Evolutionary conservation across 2,329 filamentous ascomycete genomes (phyloP).

Genomic region (Xylaria sp.): DNA sequence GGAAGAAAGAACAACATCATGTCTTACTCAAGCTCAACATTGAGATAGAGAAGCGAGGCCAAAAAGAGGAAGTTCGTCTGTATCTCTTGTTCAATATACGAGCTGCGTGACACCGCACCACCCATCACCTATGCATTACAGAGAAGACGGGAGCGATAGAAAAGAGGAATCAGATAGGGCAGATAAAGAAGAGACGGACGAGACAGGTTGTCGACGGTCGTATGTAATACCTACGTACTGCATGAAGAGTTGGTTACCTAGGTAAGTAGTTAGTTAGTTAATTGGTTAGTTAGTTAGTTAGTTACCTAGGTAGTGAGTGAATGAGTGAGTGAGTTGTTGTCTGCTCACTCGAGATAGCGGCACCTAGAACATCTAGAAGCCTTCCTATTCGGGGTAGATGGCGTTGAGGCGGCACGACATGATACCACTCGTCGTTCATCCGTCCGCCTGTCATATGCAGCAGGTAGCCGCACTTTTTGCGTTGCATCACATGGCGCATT

Average conservation of each 20-base stretch:
- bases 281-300: no score
- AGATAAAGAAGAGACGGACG: background rate
- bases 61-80: background rate
- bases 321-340: no score
- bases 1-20: background rate
- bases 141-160: no score
- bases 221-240: no score
- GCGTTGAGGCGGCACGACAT: conserved; percentile 19
- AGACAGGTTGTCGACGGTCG: background rate
- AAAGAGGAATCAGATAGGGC: background rate
- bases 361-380: conserved; percentile 32
- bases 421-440: conserved; percentile 12
- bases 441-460: conserved; percentile 13
- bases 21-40: background rate
- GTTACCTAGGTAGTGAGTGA: no score
- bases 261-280: no score
- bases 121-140: background rate
- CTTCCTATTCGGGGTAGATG: conserved; percentile 28
- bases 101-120: background rate
- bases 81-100: background rate
- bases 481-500: conserved; percentile 11
- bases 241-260: no score
- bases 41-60: background rate
- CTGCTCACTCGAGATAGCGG: conserved; percentile 21
- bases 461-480: conserved; percentile 16